Base-by-base conservation (phyloP, 306 rosid genomes). In the Vigna nakashimae region DNA sequence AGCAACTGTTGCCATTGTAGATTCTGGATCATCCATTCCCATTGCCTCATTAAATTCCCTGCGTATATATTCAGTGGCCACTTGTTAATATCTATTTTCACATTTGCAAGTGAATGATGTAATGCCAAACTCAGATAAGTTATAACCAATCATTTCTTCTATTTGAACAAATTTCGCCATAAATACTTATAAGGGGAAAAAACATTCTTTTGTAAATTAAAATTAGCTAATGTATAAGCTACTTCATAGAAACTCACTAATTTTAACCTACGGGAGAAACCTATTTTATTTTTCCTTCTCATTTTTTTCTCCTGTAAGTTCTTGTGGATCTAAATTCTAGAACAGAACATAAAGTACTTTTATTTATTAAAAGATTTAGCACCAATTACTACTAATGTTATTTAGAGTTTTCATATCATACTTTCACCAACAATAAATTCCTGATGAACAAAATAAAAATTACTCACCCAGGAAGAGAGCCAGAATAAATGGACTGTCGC, bases 1-100 rank as follows among this genome's bases (percentile, higher is more conserved):
- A 81, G 98, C 97, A 82, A 95, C 94, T 48, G 86, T 82, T 14
- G 92, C 88, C 96, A 88, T 91, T 48, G 91, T 91, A 82, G 84
- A 82, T 84, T 91, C 97, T 70, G 90, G 84, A 82, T 95, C 98
- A 36, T 85, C 96, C 91, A 86, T 86, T 75, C 76, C 83, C 69
- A 78, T 55, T 43, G 85, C 80, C 76, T 70, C 91, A 51, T 83
- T 78, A 73, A 73, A 72, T 57, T 83, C 90, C 91, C 98, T 92
- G 87, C 42, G 76, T 48, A 71, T 42, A 69, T 74, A 81, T 69
- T 63, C 60, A 65, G 45, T n/a, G 59, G 12, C 74, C 62, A 50
- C 49, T 50, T 20, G 74, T 82, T 38, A 79, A 71, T 30, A 69
- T 48, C 58, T 63, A 59, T 40, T 59, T 49, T 68, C 57, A 84